Conservation (phyloP, 148 eudicot genomes). For the Amaranthus palmeri region DNA sequence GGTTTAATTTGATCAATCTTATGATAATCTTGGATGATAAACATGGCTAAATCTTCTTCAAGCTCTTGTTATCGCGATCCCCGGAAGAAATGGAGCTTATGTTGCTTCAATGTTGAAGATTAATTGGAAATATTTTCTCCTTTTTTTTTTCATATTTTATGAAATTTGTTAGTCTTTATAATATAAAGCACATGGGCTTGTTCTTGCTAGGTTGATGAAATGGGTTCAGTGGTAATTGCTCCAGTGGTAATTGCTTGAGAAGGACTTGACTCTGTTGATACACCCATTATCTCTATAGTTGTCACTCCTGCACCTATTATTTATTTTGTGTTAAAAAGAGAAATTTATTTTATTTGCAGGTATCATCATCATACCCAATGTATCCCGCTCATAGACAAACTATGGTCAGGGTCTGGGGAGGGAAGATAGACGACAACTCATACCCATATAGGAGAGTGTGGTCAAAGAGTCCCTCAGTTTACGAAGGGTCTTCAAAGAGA, state of each 20-base stretch:
- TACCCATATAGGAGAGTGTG: too few relatives aligned
- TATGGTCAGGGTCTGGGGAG: too few relatives aligned
- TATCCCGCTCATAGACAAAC: too few relatives aligned
- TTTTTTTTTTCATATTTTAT: neutral
- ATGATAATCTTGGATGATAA: constrained; percentile 7
- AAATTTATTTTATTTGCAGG: too few relatives aligned
- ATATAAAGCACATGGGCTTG: neutral
- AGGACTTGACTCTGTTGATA: constrained; percentile 30
- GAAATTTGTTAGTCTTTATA: constrained; percentile 29
- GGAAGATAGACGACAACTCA: too few relatives aligned
- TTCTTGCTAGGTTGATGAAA: constrained; percentile 27
- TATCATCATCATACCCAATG: too few relatives aligned
- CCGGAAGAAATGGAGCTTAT: too few relatives aligned
- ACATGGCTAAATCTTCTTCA: constrained; percentile 16
- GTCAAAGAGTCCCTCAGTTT: too few relatives aligned
- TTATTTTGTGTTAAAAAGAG: neutral
- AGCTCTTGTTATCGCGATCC: neutral
- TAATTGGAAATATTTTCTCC: neutral
- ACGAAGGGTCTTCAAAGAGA: too few relatives aligned
- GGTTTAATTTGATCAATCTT: constrained; percentile 17
- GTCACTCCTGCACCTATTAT: constrained; percentile 23
- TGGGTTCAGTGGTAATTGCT: constrained; percentile 32
- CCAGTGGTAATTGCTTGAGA: constrained; percentile 28
- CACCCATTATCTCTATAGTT: constrained; percentile 14
- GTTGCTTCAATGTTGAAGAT: too few relatives aligned